Conservation (phyloP, 2,329 filamentous ascomycete genomes). For the Diatrype stigma region DNA sequence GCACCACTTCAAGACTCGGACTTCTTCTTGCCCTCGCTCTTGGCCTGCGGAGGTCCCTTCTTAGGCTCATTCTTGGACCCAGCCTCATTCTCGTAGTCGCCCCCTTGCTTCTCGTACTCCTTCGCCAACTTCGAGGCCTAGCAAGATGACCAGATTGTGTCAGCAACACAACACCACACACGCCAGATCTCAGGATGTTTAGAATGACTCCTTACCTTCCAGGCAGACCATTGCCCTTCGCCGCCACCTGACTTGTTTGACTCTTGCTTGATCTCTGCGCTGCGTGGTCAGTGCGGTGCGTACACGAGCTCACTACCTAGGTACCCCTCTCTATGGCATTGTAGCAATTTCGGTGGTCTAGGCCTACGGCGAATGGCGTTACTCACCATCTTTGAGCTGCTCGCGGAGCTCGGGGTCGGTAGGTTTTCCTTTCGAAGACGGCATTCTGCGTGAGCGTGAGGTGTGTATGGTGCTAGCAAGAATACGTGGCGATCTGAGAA, state of each 20-base stretch:
- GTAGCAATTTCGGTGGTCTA: no score
- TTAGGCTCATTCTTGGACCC: constrained; percentile 34
- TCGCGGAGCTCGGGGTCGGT: constrained; percentile 37
- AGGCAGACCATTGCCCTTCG: constrained; percentile 34
- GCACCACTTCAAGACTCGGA: background rate
- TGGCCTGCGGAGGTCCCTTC: constrained; percentile 17
- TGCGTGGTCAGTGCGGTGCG: background rate
- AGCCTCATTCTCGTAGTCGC: constrained; percentile 35
- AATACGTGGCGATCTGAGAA: background rate
- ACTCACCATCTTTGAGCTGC: constrained; percentile 32
- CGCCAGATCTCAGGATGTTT: no score
- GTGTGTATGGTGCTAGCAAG: background rate
- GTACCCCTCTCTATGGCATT: no score
- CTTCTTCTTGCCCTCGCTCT: constrained; percentile 10
- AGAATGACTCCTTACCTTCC: constrained; percentile 27
- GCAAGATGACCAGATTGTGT: background rate
- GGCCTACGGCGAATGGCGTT: background rate
- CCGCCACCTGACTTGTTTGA: constrained; percentile 38
- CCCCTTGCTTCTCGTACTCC: constrained; percentile 38
- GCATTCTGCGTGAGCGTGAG: constrained; percentile 22
- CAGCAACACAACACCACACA: no score
- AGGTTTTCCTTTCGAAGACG: constrained; percentile 36
- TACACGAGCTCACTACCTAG: background rate
- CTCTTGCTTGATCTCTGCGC: constrained; percentile 37
- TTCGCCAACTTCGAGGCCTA: constrained; percentile 35